Conservation (phyloP, 106 monocot genomes). For the Alisma plantagoaquatica region DNA sequence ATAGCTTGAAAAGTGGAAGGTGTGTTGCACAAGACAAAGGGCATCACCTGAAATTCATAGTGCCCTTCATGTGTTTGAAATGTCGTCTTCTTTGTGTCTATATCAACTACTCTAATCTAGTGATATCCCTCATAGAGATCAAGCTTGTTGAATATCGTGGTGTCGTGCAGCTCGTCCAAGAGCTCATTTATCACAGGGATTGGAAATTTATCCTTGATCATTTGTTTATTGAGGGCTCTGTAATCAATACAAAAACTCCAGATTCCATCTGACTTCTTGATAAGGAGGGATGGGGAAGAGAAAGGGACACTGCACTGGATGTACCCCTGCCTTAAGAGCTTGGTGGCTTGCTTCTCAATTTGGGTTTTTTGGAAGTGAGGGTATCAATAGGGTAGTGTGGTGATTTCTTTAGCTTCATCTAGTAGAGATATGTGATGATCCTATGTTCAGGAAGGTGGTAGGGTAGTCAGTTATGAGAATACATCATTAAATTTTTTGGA, state of each 20-base stretch:
- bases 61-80: background rate
- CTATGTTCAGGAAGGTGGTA: background rate
- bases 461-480: background rate
- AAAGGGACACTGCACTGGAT: too few relatives aligned
- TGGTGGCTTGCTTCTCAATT: too few relatives aligned
- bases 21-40: constrained; percentile 1
- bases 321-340: too few relatives aligned
- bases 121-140: constrained; percentile 1
- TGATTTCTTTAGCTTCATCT: background rate
- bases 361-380: constrained; percentile 10
- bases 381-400: too few relatives aligned
- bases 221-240: background rate
- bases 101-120: background rate
- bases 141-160: constrained; percentile 2
- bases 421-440: constrained; percentile 3
- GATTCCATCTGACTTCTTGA: background rate
- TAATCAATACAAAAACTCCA: constrained; percentile 8
- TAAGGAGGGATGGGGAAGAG: constrained; percentile 1
- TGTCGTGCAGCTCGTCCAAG: too few relatives aligned
- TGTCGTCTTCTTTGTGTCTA: background rate
- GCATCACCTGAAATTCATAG: background rate
- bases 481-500: too few relatives aligned
- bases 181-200: constrained; percentile 1
- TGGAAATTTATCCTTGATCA: background rate
- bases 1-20: background rate